Conservation (phyloP, 2,329 filamentous ascomycete species). For the Talaromyces sp. region DNA sequence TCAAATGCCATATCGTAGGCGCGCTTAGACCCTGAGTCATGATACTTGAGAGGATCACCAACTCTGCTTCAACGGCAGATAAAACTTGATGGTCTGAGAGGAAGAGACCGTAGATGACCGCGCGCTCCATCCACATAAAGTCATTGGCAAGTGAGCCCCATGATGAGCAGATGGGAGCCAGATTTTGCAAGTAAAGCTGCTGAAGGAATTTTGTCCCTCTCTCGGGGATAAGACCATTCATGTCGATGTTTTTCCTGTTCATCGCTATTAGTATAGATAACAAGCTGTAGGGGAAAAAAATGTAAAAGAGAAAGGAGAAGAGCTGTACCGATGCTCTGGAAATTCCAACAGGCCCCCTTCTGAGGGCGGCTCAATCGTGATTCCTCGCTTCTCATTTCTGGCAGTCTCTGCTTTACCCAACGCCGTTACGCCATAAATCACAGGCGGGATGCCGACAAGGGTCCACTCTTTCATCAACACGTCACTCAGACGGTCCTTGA, state of each 20-base stretch:
- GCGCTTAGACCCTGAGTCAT: conserved; percentile 40
- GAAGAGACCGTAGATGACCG: conserved; percentile 61
- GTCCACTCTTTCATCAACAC: conserved; percentile 28
- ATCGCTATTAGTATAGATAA: not conserved
- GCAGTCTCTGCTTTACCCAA: conserved; percentile 22
- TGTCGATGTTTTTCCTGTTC: conserved; percentile 16
- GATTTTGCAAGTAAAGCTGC: conserved; percentile 22
- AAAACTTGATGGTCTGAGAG: conserved; percentile 38
- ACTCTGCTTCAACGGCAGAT: conserved; percentile 39
- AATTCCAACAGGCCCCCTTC: conserved; percentile 12
- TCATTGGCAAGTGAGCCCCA: conserved; percentile 27
- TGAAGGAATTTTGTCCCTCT: conserved; percentile 25
- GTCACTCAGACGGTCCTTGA: conserved; percentile 20
- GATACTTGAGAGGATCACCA: conserved; percentile 40
- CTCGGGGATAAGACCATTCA: conserved; percentile 17
- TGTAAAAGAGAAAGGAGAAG: not conserved
- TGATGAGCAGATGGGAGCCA: conserved; percentile 24
- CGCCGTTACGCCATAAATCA: conserved; percentile 23
- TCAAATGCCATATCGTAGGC: conserved; percentile 43
- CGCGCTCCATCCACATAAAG: conserved; percentile 69
- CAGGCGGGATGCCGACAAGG: conserved; percentile 26
- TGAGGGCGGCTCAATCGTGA: conserved; percentile 12
- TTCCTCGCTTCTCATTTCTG: conserved; percentile 10
- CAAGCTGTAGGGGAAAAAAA: not conserved
- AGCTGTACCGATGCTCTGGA: conserved; percentile 13